Evolutionary conservation across 2,329 filamentous ascomycete species (phyloP).

Genomic region (Xylaria multiplex): DNA sequence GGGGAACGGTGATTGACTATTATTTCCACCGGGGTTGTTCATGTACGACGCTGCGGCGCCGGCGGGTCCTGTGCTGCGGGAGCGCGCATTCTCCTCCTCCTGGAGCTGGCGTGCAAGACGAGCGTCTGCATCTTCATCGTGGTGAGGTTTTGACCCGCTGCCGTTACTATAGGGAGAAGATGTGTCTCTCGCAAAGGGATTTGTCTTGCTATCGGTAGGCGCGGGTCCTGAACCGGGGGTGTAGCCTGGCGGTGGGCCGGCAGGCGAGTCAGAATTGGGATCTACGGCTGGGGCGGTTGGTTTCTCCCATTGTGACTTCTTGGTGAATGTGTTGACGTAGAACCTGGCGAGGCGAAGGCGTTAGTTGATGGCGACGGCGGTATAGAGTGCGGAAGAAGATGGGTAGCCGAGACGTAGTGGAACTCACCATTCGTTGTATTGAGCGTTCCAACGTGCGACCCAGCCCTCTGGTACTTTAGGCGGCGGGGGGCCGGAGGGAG

Average conservation of each 20-base stretch:
- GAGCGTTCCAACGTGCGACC: constrained; percentile 85
- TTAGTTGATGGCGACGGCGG: constrained; percentile 11
- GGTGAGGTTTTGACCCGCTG: constrained; percentile 41
- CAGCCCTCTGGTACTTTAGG: constrained; percentile 79
- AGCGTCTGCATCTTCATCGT: constrained; percentile 48
- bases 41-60: constrained; percentile 50
- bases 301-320: constrained; percentile 89
- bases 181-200: constrained; percentile 69
- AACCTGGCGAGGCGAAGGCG: constrained; percentile 66
- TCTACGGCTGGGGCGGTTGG: constrained; percentile 75
- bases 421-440: constrained; percentile 80
- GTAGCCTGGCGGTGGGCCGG: constrained; percentile 76
- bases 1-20: constrained; percentile 47
- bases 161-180: constrained; percentile 17
- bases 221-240: constrained; percentile 58
- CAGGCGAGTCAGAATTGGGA: constrained; percentile 56
- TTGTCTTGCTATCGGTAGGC: constrained; percentile 70
- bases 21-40: constrained; percentile 40
- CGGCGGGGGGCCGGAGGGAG: constrained; percentile 65
- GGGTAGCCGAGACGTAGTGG: background rate
- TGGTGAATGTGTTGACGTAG: constrained; percentile 89
- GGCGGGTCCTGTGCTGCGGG: constrained; percentile 40
- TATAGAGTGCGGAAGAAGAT: background rate
- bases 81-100: constrained; percentile 79
- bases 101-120: constrained; percentile 80